Evolutionary conservation across 495 filamentous ascomycete genomes (phyloP).

Genomic region (Daldinia loculata): DNA sequence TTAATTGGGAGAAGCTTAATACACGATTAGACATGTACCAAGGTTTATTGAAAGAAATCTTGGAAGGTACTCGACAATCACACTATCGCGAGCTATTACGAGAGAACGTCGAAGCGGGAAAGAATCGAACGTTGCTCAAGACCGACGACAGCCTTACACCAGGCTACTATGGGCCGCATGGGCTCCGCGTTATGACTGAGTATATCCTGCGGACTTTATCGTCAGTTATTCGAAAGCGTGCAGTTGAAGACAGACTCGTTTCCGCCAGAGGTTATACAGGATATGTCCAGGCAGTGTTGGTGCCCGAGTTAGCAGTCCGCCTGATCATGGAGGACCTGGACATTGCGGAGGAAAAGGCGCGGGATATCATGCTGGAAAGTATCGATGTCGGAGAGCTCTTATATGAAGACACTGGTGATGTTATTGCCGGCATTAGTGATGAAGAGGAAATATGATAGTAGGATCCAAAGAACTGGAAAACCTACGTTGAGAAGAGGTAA

Average conservation of each 20-base stretch:
- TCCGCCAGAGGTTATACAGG: slow-evolving; percentile 72
- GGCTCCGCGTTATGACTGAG: slow-evolving; percentile 70
- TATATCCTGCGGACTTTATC: slow-evolving; percentile 70
- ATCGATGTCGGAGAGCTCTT: slow-evolving; percentile 78
- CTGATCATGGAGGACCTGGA: slow-evolving; percentile 89
- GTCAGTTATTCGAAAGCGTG: slow-evolving; percentile 67
- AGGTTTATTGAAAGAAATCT: slow-evolving; percentile 62
- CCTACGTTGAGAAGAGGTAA: neutral
- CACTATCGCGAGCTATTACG: slow-evolving; percentile 70
- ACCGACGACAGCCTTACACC: slow-evolving; percentile 61
- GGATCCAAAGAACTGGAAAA: neutral
- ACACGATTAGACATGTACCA: slow-evolving; percentile 67
- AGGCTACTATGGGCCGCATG: slow-evolving; percentile 90
- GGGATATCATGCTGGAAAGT: slow-evolving; percentile 76
- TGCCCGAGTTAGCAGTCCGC: slow-evolving; percentile 80
- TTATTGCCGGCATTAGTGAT: slow-evolving; percentile 60
- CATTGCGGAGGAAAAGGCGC: slow-evolving; percentile 69
- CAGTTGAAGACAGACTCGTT: slow-evolving; percentile 72
- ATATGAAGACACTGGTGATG: slow-evolving; percentile 72
- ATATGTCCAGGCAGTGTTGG: slow-evolving; percentile 85
- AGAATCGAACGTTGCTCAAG: slow-evolving; percentile 67
- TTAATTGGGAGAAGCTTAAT: slow-evolving; percentile 78
- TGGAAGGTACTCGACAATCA: slow-evolving; percentile 64
- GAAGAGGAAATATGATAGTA: slow-evolving; percentile 41
- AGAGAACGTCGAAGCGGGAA: slow-evolving; percentile 65